These are phyloP conservation scores for Chlamydomonas sp. DNA, from an alignment of 139 green algal genomes.

Conservation along the genomic window DNA sequence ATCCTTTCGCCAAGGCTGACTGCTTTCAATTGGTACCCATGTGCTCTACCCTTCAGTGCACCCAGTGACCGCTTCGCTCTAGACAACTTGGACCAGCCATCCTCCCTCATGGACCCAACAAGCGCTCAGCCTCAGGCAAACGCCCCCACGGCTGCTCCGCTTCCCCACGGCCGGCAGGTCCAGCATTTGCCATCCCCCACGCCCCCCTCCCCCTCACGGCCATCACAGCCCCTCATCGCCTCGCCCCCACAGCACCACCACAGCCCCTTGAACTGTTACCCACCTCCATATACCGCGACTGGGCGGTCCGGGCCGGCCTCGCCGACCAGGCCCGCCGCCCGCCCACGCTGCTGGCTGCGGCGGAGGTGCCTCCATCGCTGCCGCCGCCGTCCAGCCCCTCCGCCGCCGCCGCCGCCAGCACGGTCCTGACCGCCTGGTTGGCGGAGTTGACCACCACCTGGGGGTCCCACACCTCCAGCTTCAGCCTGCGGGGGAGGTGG, in stretches of 20 bases:
- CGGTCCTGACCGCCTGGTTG: background rate
- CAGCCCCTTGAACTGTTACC: background rate
- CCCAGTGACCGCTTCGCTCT: too few species aligned
- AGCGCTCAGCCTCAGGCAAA: too few species aligned
- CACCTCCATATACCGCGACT: constrained; percentile 22
- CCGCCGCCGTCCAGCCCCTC: background rate
- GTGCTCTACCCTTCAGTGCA: too few species aligned
- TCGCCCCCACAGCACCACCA: background rate
- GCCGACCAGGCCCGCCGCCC: background rate
- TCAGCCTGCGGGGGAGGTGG: background rate
- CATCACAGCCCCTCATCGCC: too few species aligned
- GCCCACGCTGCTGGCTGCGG: background rate
- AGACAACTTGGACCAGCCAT: too few species aligned
- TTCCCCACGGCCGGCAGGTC: too few species aligned
- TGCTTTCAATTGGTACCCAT: too few species aligned
- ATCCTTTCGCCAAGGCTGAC: too few species aligned
- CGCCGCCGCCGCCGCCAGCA: background rate
- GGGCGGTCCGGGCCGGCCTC: background rate
- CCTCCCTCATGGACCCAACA: too few species aligned
- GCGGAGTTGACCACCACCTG: background rate
- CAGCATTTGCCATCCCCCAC: too few species aligned
- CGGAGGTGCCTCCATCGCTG: background rate
- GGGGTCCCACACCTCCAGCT: constrained; percentile 13
- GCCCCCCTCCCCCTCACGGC: too few species aligned
- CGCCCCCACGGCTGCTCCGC: too few species aligned